A percentile compares a stretch with the other conserved stretches of the same genome.
phyloP scores from a whole-genome alignment of 192 early-diverging fungal species.

The Linnemannia elongata region DNA sequence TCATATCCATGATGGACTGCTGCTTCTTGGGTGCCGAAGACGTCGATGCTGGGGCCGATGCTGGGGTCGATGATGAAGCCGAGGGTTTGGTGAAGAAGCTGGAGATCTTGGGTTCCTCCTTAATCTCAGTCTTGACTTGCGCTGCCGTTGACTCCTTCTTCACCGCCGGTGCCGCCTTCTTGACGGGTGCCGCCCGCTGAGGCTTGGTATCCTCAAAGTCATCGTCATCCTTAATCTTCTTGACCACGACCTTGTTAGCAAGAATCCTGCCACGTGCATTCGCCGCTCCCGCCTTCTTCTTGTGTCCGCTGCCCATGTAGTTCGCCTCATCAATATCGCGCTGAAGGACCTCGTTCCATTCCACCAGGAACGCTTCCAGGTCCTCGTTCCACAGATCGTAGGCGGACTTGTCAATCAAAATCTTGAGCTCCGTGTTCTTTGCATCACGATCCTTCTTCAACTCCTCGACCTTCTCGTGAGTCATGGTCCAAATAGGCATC shows the following conservation, averaged over 20 bases:
- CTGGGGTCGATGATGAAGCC: neutral
- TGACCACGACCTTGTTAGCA: constrained; percentile 35
- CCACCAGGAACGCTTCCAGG: constrained; percentile 83
- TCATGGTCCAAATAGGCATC: constrained; percentile 94
- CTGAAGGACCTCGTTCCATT: constrained; percentile 77
- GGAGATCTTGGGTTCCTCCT: constrained; percentile 33
- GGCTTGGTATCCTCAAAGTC: constrained; percentile 43
- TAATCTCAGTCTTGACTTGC: constrained; percentile 60
- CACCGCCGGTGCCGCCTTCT: constrained; percentile 42
- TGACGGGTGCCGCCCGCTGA: constrained; percentile 36
- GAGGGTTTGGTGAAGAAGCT: constrained; percentile 16
- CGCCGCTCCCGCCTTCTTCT: constrained; percentile 31
- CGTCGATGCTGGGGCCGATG: neutral
- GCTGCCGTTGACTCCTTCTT: constrained; percentile 43
- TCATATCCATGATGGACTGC: constrained; percentile 51
- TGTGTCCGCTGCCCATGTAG: constrained; percentile 40
- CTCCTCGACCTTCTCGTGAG: constrained; percentile 84
- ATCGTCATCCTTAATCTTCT: constrained; percentile 50
- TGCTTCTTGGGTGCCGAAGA: constrained; percentile 35
- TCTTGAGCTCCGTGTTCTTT: constrained; percentile 78
- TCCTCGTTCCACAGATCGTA: constrained; percentile 89
- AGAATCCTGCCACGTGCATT: constrained; percentile 17
- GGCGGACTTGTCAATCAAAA: constrained; percentile 73
- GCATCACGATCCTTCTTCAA: constrained; percentile 76
- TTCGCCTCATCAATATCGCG: constrained; percentile 42